Evolutionary conservation across 257 asterid genomes (phyloP).

Genomic region (Solanum chiquidenum): DNA sequence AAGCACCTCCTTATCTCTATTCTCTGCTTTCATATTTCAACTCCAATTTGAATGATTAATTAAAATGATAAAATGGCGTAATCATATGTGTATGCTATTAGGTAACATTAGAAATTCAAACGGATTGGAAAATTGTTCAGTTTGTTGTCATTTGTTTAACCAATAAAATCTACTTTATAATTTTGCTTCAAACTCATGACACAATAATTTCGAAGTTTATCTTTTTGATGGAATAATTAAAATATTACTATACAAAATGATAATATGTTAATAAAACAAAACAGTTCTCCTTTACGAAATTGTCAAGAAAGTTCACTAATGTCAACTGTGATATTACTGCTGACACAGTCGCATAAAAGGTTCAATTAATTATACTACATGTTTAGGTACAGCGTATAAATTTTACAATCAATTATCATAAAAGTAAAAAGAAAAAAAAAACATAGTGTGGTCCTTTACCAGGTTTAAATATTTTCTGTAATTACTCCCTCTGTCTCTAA

Average conservation of each 20-base stretch:
- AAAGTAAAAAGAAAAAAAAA: background rate
- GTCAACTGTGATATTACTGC: background rate
- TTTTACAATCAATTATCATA: background rate
- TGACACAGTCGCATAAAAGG: background rate
- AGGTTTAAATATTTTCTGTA: background rate
- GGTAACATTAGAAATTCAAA: background rate
- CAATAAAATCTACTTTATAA: constrained; percentile 30
- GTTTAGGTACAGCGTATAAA: background rate
- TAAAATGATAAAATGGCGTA: background rate
- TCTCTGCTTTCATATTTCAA: background rate
- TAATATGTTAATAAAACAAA: background rate
- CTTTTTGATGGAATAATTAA: background rate
- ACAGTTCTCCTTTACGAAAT: background rate
- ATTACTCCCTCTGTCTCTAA: background rate
- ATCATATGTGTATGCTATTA: background rate
- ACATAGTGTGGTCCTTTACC: background rate
- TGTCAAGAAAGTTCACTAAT: background rate
- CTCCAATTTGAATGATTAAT: background rate
- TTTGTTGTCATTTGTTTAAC: constrained; percentile 58
- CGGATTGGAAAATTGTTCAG: constrained; percentile 14
- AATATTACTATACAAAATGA: background rate
- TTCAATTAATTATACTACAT: background rate
- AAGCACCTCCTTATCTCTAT: background rate
- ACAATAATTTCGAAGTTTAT: background rate
- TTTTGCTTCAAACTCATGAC: background rate